Evolutionary conservation across 2,329 filamentous ascomycete species (phyloP).

Genomic region (Pezicula radicicola): DNA sequence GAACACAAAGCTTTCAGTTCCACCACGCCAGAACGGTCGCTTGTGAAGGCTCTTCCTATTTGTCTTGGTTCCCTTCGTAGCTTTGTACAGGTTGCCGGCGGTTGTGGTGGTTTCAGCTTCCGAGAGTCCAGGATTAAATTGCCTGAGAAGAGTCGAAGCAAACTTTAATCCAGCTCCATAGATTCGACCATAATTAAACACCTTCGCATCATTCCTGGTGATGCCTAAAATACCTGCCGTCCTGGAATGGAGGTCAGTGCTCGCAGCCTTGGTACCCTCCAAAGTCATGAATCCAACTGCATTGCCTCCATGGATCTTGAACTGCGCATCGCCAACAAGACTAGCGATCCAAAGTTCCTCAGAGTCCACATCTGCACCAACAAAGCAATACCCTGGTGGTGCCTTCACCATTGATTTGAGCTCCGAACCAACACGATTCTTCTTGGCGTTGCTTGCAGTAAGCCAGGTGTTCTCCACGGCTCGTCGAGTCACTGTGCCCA

Average conservation of each 20-base stretch:
- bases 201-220: slow-evolving; percentile 89
- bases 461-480: slow-evolving; percentile 98
- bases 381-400: slow-evolving; percentile 86
- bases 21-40: slow-evolving; percentile 86
- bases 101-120: slow-evolving; percentile 75
- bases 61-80: slow-evolving; percentile 88
- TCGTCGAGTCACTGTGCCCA: slow-evolving; percentile 94
- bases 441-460: slow-evolving; percentile 95
- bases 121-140: slow-evolving; percentile 85
- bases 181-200: slow-evolving; percentile 98
- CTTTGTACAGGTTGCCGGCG: slow-evolving; percentile 77
- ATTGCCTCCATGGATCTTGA: slow-evolving; percentile 92
- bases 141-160: slow-evolving; percentile 81
- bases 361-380: slow-evolving; percentile 95
- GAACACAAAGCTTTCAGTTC: slow-evolving; percentile 96
- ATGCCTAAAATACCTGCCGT: slow-evolving; percentile 92
- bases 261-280: slow-evolving; percentile 90
- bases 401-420: slow-evolving; percentile 96
- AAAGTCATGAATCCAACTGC: slow-evolving; percentile 99
- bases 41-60: slow-evolving; percentile 69
- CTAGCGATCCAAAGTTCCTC: slow-evolving; percentile 98
- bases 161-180: slow-evolving; percentile 98
- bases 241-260: slow-evolving; percentile 91
- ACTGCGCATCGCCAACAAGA: slow-evolving; percentile 89
- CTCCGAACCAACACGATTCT: slow-evolving; percentile 92